Percentiles rank a stretch among this genome's conserved stretches.
phyloP scores from a whole-genome alignment of 192 early-diverging fungal species.

The Backusella luteola region DNA sequence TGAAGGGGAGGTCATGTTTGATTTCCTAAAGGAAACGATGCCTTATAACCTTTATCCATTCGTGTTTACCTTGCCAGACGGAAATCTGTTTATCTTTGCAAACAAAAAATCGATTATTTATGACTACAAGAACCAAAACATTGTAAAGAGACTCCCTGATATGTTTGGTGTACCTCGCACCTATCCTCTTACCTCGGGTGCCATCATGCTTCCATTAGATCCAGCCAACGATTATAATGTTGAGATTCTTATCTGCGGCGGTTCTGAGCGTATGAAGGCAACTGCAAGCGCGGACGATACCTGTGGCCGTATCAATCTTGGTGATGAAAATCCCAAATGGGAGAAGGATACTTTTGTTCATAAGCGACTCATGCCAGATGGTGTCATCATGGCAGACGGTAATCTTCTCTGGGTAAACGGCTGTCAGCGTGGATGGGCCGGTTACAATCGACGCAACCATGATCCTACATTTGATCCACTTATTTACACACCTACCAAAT shows the following conservation, averaged over 20 bases:
- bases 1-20: slow-evolving; percentile 34
- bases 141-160: slow-evolving; percentile 41
- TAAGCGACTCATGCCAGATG: slow-evolving; percentile 48
- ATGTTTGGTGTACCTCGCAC: slow-evolving; percentile 43
- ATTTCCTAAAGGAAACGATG: slow-evolving; percentile 41
- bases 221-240: slow-evolving; percentile 55
- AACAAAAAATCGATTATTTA: slow-evolving; percentile 53
- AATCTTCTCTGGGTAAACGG: slow-evolving; percentile 56
- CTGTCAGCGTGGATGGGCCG: slow-evolving; percentile 49
- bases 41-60: slow-evolving; percentile 47
- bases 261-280: slow-evolving; percentile 36
- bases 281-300: slow-evolving; percentile 34
- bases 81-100: slow-evolving; percentile 51
- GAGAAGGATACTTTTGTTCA: slow-evolving; percentile 49
- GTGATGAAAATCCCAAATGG: slow-evolving; percentile 39
- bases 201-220: slow-evolving; percentile 54
- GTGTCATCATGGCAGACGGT: slow-evolving; percentile 49
- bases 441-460: slow-evolving; percentile 36
- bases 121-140: slow-evolving; percentile 40
- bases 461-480: slow-evolving; percentile 51
- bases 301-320: slow-evolving; percentile 47
- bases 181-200: slow-evolving; percentile 56
- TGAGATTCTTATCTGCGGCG: slow-evolving; percentile 61
- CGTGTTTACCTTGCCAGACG: slow-evolving; percentile 50
- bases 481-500: slow-evolving; percentile 51